phyloP scores from a whole-genome alignment of 2,329 filamentous ascomycete species.

The Cephalotrichum gorgonifer region DNA sequence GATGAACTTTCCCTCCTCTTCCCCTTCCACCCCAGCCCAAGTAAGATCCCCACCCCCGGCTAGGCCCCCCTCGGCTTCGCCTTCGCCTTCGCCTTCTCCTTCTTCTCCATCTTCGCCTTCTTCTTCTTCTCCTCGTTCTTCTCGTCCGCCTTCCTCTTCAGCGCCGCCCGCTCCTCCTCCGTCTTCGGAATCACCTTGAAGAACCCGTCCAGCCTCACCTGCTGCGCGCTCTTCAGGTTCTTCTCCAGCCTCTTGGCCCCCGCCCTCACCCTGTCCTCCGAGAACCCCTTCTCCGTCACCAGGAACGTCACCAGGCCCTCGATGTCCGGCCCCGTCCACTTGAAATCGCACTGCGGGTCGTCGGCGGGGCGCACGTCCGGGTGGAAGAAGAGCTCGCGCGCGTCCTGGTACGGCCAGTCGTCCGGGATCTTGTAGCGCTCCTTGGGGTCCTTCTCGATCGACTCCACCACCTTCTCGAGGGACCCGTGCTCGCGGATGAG shows the following conservation, averaged over 20 bases:
- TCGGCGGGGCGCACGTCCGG: conserved; percentile 81
- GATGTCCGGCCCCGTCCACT: conserved; percentile 90
- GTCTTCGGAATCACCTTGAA: conserved; percentile 91
- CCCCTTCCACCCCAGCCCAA: no score
- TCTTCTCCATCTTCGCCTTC: conserved; percentile 87
- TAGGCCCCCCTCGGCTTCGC: conserved; percentile 66
- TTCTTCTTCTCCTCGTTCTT: conserved; percentile 91
- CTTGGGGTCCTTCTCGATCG: conserved; percentile 65
- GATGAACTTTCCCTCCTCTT: no score
- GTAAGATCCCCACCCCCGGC: no score
- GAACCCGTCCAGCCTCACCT: conserved; percentile 87
- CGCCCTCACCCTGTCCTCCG: conserved; percentile 79
- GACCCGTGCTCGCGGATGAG: conserved; percentile 86
- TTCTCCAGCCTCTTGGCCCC: conserved; percentile 74
- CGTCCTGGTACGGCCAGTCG: conserved; percentile 94
- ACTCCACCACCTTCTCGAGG: conserved; percentile 78
- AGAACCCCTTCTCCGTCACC: conserved; percentile 92
- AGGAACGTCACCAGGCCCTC: conserved; percentile 85
- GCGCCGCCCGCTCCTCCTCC: conserved; percentile 67
- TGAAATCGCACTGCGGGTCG: conserved; percentile 85
- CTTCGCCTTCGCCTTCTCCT: conserved; percentile 89
- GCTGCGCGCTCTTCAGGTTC: conserved; percentile 83
- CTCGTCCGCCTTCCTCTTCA: conserved; percentile 91
- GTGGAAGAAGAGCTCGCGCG: conserved; percentile 81
- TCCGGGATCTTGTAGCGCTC: conserved; percentile 79